Conservation (phyloP, 2,329 filamentous ascomycete species). For the Pleoardoris graminearum region DNA sequence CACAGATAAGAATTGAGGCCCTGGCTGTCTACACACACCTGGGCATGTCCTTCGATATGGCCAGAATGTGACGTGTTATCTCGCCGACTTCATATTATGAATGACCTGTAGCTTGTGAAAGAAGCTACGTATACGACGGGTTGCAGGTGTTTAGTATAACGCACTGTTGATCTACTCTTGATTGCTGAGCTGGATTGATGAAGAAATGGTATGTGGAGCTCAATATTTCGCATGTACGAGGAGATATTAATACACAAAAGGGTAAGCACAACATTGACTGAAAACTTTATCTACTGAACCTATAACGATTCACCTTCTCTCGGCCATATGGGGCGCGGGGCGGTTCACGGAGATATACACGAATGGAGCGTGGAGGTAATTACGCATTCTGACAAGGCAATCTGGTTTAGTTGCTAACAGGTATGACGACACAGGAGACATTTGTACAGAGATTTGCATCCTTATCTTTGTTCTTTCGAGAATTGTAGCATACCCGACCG, state of each 20-base stretch:
- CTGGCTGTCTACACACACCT: conserved; percentile 13
- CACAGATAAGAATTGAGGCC: conserved; percentile 21
- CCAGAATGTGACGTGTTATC: conserved; percentile 26
- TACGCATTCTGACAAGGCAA: too few relatives aligned
- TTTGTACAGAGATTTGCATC: too few relatives aligned
- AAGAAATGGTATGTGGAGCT: conserved; percentile 32
- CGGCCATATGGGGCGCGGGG: too few relatives aligned
- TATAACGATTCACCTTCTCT: too few relatives aligned
- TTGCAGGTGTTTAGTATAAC: background rate
- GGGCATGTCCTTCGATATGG: conserved; percentile 18
- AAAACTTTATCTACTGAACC: too few relatives aligned
- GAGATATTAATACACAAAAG: background rate
- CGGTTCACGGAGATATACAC: too few relatives aligned
- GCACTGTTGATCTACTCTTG: conserved; percentile 10
- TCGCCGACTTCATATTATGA: too few relatives aligned
- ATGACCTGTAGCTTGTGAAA: background rate
- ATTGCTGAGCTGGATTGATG: conserved; percentile 34
- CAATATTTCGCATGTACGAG: background rate
- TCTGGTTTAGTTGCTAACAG: too few relatives aligned
- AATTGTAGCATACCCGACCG: too few relatives aligned
- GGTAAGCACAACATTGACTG: conserved; percentile 38
- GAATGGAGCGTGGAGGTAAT: too few relatives aligned
- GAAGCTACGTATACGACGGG: background rate
- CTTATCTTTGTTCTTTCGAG: too few relatives aligned
- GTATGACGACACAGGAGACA: too few relatives aligned